Conservation (phyloP, 129 eudicot genomes). For the Tagetes erecta region DNA sequence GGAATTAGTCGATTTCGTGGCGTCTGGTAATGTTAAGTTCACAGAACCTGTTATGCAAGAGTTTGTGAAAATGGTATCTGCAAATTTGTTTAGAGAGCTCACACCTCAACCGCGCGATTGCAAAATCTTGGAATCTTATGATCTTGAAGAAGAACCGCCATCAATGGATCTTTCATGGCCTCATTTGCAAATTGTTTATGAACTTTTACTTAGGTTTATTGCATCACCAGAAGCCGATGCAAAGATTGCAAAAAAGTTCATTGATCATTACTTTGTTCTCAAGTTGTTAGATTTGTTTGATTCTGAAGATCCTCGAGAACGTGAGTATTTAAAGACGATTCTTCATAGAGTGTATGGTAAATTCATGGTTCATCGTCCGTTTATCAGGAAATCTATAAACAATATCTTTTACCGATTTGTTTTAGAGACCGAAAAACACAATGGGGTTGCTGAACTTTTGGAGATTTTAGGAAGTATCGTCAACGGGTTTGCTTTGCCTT, state of each 20-base stretch:
- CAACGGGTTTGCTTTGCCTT: conserved; percentile 80
- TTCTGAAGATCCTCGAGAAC: conserved; percentile 91
- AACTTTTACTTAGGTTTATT: conserved; percentile 68
- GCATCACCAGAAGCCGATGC: conserved; percentile 83
- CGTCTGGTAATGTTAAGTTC: conserved; percentile 61
- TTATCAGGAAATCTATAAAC: conserved; percentile 72
- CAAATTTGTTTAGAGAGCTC: conserved; percentile 62
- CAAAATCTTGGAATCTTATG: conserved; percentile 57
- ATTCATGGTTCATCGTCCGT: conserved; percentile 87
- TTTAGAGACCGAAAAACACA: conserved; percentile 76
- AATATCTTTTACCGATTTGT: conserved; percentile 65
- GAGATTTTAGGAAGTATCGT: conserved; percentile 84
- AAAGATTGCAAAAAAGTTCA: conserved; percentile 60
- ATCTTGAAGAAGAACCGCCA: conserved; percentile 86
- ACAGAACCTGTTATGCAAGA: conserved; percentile 68
- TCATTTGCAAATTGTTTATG: conserved; percentile 86
- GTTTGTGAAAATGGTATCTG: conserved; percentile 75
- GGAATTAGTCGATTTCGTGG: conserved; percentile 73
- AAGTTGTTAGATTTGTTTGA: conserved; percentile 74
- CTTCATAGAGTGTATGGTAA: conserved; percentile 84
- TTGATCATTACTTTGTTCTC: conserved; percentile 73
- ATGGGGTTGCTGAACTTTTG: conserved; percentile 78
- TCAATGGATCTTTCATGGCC: conserved; percentile 92
- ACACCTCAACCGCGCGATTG: conserved; percentile 72
- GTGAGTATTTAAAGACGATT: conserved; percentile 78